A percentile compares a stretch with the other conserved stretches of the same genome.
Conservation (phyloP, 2,329 filamentous ascomycete genomes). For the Raffaelea ambrosiae region DNA sequence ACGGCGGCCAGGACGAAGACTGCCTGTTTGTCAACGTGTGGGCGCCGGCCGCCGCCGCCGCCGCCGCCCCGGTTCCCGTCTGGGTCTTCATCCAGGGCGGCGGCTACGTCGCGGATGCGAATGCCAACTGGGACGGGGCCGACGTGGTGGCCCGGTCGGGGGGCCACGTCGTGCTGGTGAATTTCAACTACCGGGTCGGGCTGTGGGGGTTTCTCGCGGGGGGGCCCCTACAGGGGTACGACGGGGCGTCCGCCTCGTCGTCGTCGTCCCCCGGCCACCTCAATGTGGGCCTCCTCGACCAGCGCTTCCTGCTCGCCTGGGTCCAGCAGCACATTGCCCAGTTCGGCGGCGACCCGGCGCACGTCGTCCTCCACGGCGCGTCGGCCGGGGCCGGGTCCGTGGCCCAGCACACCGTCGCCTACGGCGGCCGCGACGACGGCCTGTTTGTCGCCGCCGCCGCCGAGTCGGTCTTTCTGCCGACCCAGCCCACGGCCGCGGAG, state of each 20-base stretch:
- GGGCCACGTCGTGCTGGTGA: conserved; percentile 42
- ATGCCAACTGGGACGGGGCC: conserved; percentile 40
- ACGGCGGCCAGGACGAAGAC: conserved; percentile 43
- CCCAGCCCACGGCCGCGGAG: conserved; percentile 33
- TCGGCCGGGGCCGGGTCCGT: conserved; percentile 11
- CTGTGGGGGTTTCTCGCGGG: conserved; percentile 48
- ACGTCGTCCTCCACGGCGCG: conserved; percentile 9
- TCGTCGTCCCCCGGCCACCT: conserved; percentile 16
- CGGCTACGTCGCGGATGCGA: conserved; percentile 38
- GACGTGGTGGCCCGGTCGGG: conserved; percentile 27
- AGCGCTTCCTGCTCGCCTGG: conserved; percentile 52
- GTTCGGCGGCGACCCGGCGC: conserved; percentile 14
- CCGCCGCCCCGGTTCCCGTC: conserved; percentile 31
- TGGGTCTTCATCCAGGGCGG: conserved; percentile 40
- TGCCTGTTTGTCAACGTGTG: conserved; percentile 63
- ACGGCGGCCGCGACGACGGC: conserved; percentile 32
- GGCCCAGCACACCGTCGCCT: conserved; percentile 22
- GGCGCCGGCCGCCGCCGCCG: conserved; percentile 38
- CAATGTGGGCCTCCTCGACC: conserved; percentile 50
- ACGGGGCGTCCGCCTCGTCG: conserved; percentile 41
- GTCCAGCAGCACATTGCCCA: conserved; percentile 45
- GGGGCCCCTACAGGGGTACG: too few species aligned
- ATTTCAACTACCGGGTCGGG: conserved; percentile 55
- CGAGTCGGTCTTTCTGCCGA: conserved; percentile 41
- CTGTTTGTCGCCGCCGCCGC: conserved; percentile 38